Evolutionary conservation across 2,329 filamentous ascomycete species (phyloP).

Genomic region (Sporothrix protearum): DNA sequence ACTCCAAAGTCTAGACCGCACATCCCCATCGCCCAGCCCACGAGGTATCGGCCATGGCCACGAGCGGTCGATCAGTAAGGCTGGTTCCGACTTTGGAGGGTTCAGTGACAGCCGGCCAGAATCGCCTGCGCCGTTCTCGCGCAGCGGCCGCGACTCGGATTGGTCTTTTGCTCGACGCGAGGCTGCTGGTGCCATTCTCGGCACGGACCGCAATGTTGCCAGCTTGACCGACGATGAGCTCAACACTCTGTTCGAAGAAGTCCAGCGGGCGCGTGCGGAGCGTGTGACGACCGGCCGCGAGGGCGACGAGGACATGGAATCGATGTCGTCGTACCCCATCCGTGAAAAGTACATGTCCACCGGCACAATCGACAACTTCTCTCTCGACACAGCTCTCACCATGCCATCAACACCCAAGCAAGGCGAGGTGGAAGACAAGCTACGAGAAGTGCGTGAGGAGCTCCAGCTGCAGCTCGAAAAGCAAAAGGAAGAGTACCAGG

Average conservation of each 20-base stretch:
- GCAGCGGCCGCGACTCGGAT: slow-evolving; percentile 75
- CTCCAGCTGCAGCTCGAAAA: slow-evolving; percentile 79
- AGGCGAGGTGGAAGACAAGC: slow-evolving; percentile 68
- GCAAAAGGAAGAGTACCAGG: slow-evolving; percentile 78
- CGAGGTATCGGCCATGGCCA: slow-evolving; percentile 58
- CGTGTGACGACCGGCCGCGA: slow-evolving; percentile 67
- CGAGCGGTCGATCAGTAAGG: slow-evolving; percentile 74
- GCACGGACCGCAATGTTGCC: slow-evolving; percentile 85
- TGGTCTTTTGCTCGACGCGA: slow-evolving; percentile 93
- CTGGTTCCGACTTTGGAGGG: slow-evolving; percentile 63
- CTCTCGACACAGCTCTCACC: slow-evolving; percentile 86
- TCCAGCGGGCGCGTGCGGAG: slow-evolving; percentile 79
- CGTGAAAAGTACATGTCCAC: slow-evolving; percentile 95
- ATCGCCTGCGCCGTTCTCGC: slow-evolving; percentile 67
- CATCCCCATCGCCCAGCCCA: slow-evolving; percentile 55
- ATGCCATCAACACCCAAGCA: slow-evolving; percentile 89
- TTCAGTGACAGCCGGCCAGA: slow-evolving; percentile 66
- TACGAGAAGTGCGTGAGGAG: slow-evolving; percentile 73
- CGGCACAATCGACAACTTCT: slow-evolving; percentile 93
- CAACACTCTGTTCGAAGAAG: slow-evolving; percentile 88
- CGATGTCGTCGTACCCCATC: slow-evolving; percentile 78
- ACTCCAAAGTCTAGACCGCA: slow-evolving; percentile 55
- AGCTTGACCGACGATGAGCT: slow-evolving; percentile 90
- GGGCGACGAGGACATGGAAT: slow-evolving; percentile 85
- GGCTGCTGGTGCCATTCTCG: slow-evolving; percentile 85